Conservation (phyloP, 176 grass and related monocot genomes). For the Poa annua region DNA sequence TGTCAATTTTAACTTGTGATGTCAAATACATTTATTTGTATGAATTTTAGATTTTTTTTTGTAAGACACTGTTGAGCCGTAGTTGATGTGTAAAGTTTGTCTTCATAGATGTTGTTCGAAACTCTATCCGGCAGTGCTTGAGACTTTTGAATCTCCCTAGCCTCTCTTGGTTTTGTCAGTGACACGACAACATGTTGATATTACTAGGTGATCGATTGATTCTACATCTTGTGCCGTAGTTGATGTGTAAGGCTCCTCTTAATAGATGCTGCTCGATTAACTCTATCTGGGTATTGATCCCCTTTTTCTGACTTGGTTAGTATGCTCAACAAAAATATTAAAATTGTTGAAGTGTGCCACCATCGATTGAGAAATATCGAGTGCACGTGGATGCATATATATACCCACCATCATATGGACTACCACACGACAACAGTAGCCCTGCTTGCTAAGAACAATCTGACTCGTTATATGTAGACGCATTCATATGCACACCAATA, state of each 20-base stretch:
- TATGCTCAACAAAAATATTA: neutral
- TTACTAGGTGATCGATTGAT: slow-evolving; percentile 25
- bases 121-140: neutral
- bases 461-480: neutral
- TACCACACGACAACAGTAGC: too few relatives aligned
- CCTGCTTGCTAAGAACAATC: too few relatives aligned
- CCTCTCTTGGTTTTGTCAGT: slow-evolving; percentile 24
- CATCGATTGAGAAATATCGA: too few relatives aligned
- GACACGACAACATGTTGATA: slow-evolving; percentile 34
- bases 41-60: too few relatives aligned
- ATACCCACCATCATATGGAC: too few relatives aligned
- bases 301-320: neutral
- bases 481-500: neutral
- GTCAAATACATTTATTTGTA: too few relatives aligned
- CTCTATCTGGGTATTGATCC: slow-evolving; percentile 25
- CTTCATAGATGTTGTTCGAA: too few relatives aligned
- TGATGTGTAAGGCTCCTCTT: slow-evolving; percentile 39
- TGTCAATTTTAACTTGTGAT: too few relatives aligned
- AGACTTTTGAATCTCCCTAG: slow-evolving; percentile 7
- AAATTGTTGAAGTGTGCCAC: neutral
- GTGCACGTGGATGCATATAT: neutral
- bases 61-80: too few relatives aligned
- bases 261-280: neutral
- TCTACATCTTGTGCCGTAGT: slow-evolving; percentile 18
- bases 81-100: too few relatives aligned